Conservation (phyloP, 805 yeast species). For the Hanseniaspora lindneri region DNA sequence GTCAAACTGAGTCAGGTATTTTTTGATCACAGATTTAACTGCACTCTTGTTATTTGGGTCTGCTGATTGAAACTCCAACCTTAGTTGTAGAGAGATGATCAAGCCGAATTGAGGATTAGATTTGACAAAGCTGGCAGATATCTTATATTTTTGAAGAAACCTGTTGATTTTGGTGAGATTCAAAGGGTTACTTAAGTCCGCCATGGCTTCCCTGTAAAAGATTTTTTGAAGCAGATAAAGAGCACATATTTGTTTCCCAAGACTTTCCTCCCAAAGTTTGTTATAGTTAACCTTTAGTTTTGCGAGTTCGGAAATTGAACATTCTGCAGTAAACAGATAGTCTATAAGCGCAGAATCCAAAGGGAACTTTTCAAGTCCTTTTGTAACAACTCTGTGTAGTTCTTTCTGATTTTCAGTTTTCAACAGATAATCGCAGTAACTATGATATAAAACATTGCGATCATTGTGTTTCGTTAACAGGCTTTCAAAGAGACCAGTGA, state of each 20-base stretch:
- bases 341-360: background rate
- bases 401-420: background rate
- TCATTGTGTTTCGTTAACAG: background rate
- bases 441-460: background rate
- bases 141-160: background rate
- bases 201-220: background rate
- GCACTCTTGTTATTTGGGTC: background rate
- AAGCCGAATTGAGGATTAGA: background rate
- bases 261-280: background rate
- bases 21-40: background rate
- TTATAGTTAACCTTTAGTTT: background rate
- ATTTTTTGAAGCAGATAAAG: constrained; percentile 5
- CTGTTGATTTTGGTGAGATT: background rate
- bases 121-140: background rate
- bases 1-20: background rate
- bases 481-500: background rate
- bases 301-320: background rate
- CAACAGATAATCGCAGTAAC: background rate
- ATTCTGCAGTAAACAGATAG: background rate
- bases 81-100: background rate
- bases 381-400: background rate
- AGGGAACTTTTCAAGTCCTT: background rate
- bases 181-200: background rate
- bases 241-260: too few species aligned
- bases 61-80: background rate